A percentile compares a stretch with the other conserved stretches of the same genome.
Evolutionary conservation across 2,329 filamentous ascomycete species (phyloP).

Genomic region (Lachnum nothofagi): DNA sequence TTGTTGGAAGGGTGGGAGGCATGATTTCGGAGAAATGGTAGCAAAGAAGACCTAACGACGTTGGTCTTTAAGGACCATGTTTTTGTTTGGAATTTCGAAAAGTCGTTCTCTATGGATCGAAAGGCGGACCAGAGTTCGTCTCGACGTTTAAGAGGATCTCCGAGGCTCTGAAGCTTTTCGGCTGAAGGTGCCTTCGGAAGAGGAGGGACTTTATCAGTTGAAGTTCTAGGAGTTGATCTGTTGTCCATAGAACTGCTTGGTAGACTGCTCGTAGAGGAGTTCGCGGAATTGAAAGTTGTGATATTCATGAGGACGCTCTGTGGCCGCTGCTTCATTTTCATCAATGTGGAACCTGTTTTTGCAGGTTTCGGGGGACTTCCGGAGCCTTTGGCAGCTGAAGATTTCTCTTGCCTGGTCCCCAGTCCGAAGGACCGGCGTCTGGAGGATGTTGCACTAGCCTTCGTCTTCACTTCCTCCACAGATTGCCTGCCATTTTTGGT

Average conservation of each 20-base stretch:
- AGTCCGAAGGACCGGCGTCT: conserved; percentile 17
- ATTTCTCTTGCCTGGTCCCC: conserved; percentile 22
- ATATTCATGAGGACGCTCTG: conserved; percentile 30
- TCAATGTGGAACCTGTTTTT: conserved; percentile 19
- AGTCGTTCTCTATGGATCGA: conserved; percentile 62
- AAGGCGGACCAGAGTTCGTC: conserved; percentile 68
- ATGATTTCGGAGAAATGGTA: conserved; percentile 62
- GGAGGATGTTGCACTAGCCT: conserved; percentile 15
- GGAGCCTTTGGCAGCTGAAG: conserved; percentile 9
- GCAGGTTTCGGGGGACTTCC: conserved; percentile 21
- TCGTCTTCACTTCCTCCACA: conserved; percentile 17
- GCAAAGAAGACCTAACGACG: conserved; percentile 57
- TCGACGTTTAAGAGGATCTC: conserved; percentile 47
- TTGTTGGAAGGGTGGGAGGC: conserved; percentile 54
- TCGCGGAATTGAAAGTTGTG: conserved; percentile 28
- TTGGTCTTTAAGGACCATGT: conserved; percentile 64
- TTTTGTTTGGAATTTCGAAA: conserved; percentile 64
- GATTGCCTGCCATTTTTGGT: conserved; percentile 16
- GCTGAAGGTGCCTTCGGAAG: conserved; percentile 38
- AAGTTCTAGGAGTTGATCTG: conserved; percentile 38
- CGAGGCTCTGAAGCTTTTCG: conserved; percentile 31
- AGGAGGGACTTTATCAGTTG: conserved; percentile 43
- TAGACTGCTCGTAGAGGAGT: conserved; percentile 33
- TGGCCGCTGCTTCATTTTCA: conserved; percentile 27
- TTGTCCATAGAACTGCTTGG: conserved; percentile 43